phyloP scores from a whole-genome alignment of 140 eudicot species.

The Anethum foeniculum region DNA sequence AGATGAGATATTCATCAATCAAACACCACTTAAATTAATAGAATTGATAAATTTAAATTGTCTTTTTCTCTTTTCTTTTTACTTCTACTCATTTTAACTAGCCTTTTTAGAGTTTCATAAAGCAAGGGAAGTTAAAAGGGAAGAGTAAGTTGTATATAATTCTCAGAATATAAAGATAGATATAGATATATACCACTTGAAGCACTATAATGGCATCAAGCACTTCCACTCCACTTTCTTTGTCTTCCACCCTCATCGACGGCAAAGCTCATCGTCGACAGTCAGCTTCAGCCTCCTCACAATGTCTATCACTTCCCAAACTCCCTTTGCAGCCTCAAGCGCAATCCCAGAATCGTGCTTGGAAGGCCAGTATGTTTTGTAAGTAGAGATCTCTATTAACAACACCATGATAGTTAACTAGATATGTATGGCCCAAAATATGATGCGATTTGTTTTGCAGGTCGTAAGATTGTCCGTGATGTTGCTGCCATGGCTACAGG shows the following conservation, averaged over 20 bases:
- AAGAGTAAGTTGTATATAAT: background rate
- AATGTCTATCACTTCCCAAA: constrained; percentile 52
- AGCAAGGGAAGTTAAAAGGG: background rate
- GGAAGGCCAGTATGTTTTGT: constrained; percentile 67
- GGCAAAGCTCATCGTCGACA: constrained; percentile 45
- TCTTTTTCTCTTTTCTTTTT: background rate
- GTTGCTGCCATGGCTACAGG: constrained; percentile 82
- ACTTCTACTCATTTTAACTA: background rate
- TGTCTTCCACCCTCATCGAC: constrained; percentile 39
- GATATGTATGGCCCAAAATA: background rate
- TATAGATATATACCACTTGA: background rate
- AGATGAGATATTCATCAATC: constrained; percentile 4
- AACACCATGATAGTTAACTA: background rate
- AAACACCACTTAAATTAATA: constrained; percentile 9
- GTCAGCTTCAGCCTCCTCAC: constrained; percentile 37
- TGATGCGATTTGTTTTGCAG: constrained; percentile 16
- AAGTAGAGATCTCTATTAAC: constrained; percentile 9
- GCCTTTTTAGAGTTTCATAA: background rate
- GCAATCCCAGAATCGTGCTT: constrained; percentile 37
- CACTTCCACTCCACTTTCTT: constrained; percentile 35
- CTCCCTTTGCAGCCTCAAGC: constrained; percentile 38
- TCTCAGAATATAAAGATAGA: background rate
- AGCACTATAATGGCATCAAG: constrained; percentile 54
- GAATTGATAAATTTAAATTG: background rate
- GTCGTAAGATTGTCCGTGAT: constrained; percentile 69